Percentiles rank a stretch among this genome's conserved stretches.
These are phyloP conservation scores for Aspergillus cavernicola DNA, from an alignment of 495 filamentous ascomycete genomes.

Conservation along the genomic window DNA sequence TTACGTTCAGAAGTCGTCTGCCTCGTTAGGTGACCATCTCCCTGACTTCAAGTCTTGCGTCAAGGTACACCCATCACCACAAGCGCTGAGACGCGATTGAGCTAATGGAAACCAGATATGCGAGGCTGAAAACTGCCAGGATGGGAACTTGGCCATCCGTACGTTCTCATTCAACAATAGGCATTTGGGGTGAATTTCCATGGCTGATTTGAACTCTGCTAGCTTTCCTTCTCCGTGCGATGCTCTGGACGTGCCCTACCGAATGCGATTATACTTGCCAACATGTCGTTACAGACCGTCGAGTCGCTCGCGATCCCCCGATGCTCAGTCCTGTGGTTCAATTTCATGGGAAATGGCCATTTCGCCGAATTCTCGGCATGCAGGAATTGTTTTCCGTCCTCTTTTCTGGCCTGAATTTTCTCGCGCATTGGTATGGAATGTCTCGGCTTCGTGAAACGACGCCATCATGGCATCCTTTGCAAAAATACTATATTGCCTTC, in stretches of 20 bases:
- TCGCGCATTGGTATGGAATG: conserved; percentile 81
- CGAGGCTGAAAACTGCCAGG: conserved; percentile 70
- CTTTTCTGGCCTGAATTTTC: conserved; percentile 86
- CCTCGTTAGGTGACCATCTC: conserved; percentile 80
- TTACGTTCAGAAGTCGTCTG: conserved; percentile 49
- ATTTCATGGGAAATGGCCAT: conserved; percentile 99
- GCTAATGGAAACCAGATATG: conserved; percentile 60
- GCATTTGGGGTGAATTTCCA: not conserved
- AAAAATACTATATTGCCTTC: conserved; percentile 75
- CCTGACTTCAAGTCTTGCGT: conserved; percentile 90
- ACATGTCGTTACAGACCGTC: conserved; percentile 79
- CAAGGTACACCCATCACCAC: conserved; percentile 50
- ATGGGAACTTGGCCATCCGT: conserved; percentile 46
- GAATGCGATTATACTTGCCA: conserved; percentile 99
- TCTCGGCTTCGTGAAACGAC: conserved; percentile 62
- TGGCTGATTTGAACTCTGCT: conserved; percentile 13
- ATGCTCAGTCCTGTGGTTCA: conserved; percentile 70
- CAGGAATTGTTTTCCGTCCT: conserved; percentile 93
- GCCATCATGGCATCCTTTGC: conserved; percentile 68
- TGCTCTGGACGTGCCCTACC: conserved; percentile 66
- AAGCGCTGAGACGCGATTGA: not conserved
- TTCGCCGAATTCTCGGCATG: conserved; percentile 81
- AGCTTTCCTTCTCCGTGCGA: conserved; percentile 50
- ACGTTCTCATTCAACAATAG: conserved; percentile 19
- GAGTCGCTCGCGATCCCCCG: conserved; percentile 61